A percentile compares a stretch with the other conserved stretches of the same genome.
phyloP scores from a whole-genome alignment of 2,329 filamentous ascomycete species.

The Thielaviopsis ethacetica region DNA sequence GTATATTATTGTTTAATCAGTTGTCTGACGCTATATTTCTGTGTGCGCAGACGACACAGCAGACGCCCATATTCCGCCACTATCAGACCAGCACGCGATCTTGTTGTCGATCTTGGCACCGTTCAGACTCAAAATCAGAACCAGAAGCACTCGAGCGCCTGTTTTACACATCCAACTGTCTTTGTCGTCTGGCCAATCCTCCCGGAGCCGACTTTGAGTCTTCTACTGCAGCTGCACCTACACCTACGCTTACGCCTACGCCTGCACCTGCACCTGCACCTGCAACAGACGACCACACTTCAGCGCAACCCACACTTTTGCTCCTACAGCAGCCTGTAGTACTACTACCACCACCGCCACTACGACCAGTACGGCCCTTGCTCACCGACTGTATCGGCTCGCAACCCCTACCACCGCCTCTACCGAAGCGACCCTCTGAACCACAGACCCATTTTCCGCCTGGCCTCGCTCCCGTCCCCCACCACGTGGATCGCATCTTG shows the following conservation, averaged over 20 bases:
- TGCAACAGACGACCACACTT: neutral
- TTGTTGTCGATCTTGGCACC: neutral
- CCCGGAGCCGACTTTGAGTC: neutral
- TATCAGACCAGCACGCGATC: neutral
- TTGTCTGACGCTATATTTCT: neutral
- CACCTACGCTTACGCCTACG: neutral
- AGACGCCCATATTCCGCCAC: neutral
- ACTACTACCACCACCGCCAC: too few species aligned
- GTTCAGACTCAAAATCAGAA: neutral
- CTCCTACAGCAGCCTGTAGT: too few species aligned
- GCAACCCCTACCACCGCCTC: conserved; percentile 17
- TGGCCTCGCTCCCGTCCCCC: neutral
- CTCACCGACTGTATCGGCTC: too few species aligned
- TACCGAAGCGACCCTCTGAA: conserved; percentile 10
- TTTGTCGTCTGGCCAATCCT: neutral
- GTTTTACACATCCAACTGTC: neutral
- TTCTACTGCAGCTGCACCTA: neutral
- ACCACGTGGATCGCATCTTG: conserved; percentile 13
- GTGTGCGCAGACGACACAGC: neutral
- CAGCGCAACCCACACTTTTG: too few species aligned
- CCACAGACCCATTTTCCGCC: neutral
- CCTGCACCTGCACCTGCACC: neutral
- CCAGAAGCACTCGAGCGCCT: neutral
- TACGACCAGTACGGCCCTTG: too few species aligned
- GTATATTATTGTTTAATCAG: neutral